Percentiles rank a stretch among this genome's conserved stretches.
Evolutionary conservation across 1,284 basidiomycete species (phyloP).

Genomic region (Ganoderma resinaceum): DNA sequence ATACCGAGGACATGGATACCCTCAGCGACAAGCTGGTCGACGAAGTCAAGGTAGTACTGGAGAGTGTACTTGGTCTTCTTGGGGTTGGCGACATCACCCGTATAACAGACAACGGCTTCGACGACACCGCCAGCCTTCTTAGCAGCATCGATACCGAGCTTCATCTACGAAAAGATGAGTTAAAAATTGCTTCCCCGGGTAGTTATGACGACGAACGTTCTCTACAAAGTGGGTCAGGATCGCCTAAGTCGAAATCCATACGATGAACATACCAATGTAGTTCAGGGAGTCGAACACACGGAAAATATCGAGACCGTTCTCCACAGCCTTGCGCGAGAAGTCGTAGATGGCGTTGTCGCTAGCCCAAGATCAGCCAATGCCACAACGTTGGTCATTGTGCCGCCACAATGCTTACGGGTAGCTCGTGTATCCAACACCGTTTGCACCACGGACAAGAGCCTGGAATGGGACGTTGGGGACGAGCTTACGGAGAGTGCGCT

Average conservation of each 20-base stretch:
- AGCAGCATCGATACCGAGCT: conserved; percentile 96
- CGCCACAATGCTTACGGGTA: conserved; percentile 79
- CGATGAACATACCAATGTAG: conserved; percentile 81
- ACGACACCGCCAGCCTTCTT: conserved; percentile 99
- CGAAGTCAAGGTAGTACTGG: conserved; percentile 97
- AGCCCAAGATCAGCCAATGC: background rate
- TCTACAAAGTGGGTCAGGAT: conserved; percentile 47
- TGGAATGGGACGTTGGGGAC: conserved; percentile 99
- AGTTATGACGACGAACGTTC: conserved; percentile 51
- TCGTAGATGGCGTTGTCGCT: conserved; percentile 99
- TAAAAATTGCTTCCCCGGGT: background rate
- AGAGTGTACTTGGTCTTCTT: conserved; percentile 99
- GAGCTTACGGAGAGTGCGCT: conserved; percentile 93
- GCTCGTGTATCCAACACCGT: conserved; percentile 98
- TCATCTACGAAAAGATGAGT: conserved; percentile 65
- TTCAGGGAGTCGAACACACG: conserved; percentile 99
- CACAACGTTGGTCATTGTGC: background rate
- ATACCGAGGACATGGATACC: conserved; percentile 98
- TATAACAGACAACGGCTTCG: conserved; percentile 99
- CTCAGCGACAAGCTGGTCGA: conserved; percentile 92
- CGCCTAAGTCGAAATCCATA: background rate
- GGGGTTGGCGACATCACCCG: conserved; percentile 95
- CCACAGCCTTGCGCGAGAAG: conserved; percentile 97
- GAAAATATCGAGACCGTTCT: conserved; percentile 99
- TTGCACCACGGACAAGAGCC: conserved; percentile 98